Base-by-base conservation (phyloP, 2,329 filamentous ascomycete genomes). In the Epichloe scottii region DNA sequence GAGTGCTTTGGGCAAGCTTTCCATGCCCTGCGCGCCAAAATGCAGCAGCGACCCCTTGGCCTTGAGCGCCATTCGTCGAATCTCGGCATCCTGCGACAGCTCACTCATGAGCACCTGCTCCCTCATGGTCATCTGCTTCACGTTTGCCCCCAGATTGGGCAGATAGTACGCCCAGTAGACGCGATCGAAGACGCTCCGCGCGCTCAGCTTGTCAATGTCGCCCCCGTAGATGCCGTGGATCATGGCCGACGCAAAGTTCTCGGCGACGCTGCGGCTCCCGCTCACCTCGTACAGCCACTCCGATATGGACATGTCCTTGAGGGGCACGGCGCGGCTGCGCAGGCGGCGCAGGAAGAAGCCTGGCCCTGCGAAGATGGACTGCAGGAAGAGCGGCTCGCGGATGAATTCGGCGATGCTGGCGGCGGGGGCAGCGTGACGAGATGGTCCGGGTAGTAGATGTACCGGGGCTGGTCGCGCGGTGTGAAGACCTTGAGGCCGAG, bases 191-290 rank as follows among this genome's bases (percentile, higher is more conserved):
- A 83, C 71, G 48, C 79, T 81, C 58, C 80, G 81, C 46, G 80
- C 81, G 66, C 89, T 95, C 48, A 97, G 72, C 62, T 84, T 77
- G 64, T 87, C 81, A 46, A 95, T 80, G 66, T 96, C 87, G 5
- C 93, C 93, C 21, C 90, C 93, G 66, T 94, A 95, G 53, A 97
- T 89, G 41, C 93, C 93, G 66, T 97, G 93, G 49, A 89, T 61
- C 62, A 82, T 69, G 48, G 84, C 89, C 5, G 89, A 95, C 6
- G 81, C 68, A 17, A 95, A 50, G 59, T 94, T 90, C 58, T 93
- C 75, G 14, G 81, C 80, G 6, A 86, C 56, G 35, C 61, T 52
- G 39, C 55, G 50, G 55, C 62, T 63, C 39, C 60, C 59, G 47
- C 55, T 63, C 39, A 68, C 49, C 15, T 57, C 48, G 37, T 63